Percentiles rank a stretch among this genome's conserved stretches.
Evolutionary conservation across 1,139 yeast genomes (phyloP).

Genomic region (Trichomonascaceae sp.): DNA sequence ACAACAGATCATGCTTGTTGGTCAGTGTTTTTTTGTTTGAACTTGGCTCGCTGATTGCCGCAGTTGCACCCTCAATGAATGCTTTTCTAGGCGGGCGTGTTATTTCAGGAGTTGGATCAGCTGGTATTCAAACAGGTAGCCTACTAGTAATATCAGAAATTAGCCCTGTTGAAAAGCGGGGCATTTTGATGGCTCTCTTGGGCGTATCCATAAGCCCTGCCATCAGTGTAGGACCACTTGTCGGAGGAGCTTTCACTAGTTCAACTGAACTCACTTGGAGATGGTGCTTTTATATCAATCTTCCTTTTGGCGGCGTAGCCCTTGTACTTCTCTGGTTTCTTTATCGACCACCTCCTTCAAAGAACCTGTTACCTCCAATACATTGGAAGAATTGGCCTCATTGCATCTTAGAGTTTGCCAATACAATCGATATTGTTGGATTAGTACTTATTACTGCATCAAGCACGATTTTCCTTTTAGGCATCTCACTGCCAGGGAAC

Average conservation of each 20-base stretch:
- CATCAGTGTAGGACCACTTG: conserved; percentile 57
- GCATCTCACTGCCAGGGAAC: conserved; percentile 47
- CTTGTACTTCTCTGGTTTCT: conserved; percentile 40
- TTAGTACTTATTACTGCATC: conserved; percentile 24
- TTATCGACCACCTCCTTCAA: conserved; percentile 45
- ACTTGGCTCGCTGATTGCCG: conserved; percentile 47
- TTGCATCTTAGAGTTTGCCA: conserved; percentile 37
- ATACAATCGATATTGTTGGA: conserved; percentile 39
- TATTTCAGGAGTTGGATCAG: conserved; percentile 67
- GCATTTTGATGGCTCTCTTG: conserved; percentile 38
- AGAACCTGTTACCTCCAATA: conserved; percentile 43
- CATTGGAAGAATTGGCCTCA: conserved; percentile 26
- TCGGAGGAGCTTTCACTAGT: conserved; percentile 52
- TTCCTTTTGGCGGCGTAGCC: conserved; percentile 60
- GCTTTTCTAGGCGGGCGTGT: conserved; percentile 63
- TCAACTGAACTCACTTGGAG: conserved; percentile 56
- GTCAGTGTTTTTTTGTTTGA: conserved; percentile 20
- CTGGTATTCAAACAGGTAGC: conserved; percentile 56
- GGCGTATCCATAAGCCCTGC: conserved; percentile 51
- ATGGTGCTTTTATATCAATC: conserved; percentile 68
- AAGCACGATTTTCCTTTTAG: conserved; percentile 35
- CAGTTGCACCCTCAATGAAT: conserved; percentile 50
- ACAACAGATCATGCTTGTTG: conserved; percentile 21
- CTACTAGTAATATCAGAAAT: conserved; percentile 54
- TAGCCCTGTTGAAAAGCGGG: conserved; percentile 52